Evolutionary conservation across 2,329 filamentous ascomycete species (phyloP).

Genomic region (Hypoxylon sp.): DNA sequence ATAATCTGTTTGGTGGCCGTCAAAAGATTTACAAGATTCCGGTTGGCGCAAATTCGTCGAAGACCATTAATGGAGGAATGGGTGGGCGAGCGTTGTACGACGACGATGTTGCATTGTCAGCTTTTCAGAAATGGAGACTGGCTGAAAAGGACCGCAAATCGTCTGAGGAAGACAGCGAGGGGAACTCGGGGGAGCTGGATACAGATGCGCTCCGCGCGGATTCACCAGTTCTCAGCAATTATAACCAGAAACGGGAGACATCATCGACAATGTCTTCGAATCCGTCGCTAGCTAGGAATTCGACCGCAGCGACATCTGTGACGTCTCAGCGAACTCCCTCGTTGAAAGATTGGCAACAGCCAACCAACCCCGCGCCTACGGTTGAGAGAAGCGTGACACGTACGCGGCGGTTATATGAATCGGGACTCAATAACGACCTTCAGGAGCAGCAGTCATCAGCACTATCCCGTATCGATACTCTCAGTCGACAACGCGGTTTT

Average conservation of each 20-base stretch:
- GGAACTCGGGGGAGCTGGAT: conserved; percentile 40
- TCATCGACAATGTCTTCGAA: conserved; percentile 82
- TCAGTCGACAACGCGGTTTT: conserved; percentile 69
- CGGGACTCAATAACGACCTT: conserved; percentile 79
- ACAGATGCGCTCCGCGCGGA: conserved; percentile 53
- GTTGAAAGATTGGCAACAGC: conserved; percentile 60
- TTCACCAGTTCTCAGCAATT: conserved; percentile 68
- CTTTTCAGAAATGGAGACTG: conserved; percentile 80
- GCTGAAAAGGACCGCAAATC: conserved; percentile 63
- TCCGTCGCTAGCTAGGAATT: conserved; percentile 74
- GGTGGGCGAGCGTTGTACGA: conserved; percentile 79
- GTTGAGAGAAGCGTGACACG: conserved; percentile 74
- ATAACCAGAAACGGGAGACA: conserved; percentile 81
- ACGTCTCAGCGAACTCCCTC: conserved; percentile 73
- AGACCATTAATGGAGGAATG: conserved; percentile 60
- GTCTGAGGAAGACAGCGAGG: conserved; percentile 52
- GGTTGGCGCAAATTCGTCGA: conserved; percentile 55
- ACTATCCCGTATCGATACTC: conserved; percentile 79
- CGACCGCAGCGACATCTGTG: conserved; percentile 88
- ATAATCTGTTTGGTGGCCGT: conserved; percentile 90
- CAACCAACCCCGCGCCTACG: conserved; percentile 51
- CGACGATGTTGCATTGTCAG: conserved; percentile 82
- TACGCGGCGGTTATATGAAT: conserved; percentile 81
- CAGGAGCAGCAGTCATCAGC: conserved; percentile 82
- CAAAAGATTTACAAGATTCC: conserved; percentile 95